phyloP scores from a whole-genome alignment of 169 alveolate genomes.

The Eimeria maxima region DNA sequence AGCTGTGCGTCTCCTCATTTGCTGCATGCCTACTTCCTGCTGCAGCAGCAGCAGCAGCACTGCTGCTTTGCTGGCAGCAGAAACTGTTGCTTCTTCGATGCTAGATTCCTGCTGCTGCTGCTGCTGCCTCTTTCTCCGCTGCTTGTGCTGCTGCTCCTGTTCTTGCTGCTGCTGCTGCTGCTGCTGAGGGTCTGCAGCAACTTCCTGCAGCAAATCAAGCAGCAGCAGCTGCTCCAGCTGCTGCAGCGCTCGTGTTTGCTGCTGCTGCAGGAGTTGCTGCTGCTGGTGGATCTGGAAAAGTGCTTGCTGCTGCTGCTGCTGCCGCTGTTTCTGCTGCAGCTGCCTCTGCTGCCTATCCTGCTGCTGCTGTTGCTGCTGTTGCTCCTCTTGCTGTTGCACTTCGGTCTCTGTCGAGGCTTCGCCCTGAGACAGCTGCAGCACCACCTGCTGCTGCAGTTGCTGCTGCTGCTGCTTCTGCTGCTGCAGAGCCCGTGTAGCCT shows the following conservation, averaged over 20 bases:
- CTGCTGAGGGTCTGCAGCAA: not conserved
- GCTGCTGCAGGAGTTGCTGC: no score
- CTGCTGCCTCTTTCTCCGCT: not conserved
- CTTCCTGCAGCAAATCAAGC: conserved; percentile 18
- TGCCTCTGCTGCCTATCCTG: conserved; percentile 42
- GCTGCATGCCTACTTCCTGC: conserved; percentile 3
- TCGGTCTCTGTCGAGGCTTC: not conserved
- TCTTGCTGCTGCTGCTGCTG: no score
- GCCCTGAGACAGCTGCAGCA: not conserved
- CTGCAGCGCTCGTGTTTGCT: no score
- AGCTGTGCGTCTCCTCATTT: not conserved
- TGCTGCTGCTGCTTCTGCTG: conserved; percentile 39
- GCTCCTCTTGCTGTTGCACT: conserved; percentile 49
- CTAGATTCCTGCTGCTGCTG: not conserved
- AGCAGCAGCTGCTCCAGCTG: no score
- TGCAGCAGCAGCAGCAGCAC: conserved; percentile 55
- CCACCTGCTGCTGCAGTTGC: conserved; percentile 35
- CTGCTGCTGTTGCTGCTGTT: no score
- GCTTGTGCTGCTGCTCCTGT: not conserved
- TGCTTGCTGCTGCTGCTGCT: no score
- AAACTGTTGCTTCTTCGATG: not conserved
- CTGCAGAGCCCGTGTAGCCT: conserved; percentile 57
- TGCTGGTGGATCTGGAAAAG: no score
- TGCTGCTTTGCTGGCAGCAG: conserved; percentile 19
- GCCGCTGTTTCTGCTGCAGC: conserved; percentile 23